These are phyloP conservation scores for Phialophora verrucosa DNA, from an alignment of 2,329 filamentous ascomycete genomes.

Conservation along the genomic window DNA sequence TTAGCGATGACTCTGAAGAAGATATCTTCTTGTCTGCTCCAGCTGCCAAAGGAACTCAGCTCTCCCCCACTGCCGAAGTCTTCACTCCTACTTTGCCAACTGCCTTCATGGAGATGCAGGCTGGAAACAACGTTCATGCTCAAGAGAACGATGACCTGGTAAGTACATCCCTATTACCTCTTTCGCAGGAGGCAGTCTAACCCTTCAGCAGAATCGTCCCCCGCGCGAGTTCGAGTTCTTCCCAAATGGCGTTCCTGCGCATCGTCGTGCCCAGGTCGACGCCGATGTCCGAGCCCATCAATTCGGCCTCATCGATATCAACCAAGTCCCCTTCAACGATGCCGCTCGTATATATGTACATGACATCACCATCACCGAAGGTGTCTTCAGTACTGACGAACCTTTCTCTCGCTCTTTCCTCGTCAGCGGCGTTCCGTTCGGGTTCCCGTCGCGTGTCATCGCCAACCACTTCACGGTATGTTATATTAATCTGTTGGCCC, in stretches of 20 bases:
- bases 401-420: constrained; percentile 32
- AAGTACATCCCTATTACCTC: constrained; percentile 8
- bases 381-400: constrained; percentile 37
- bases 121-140: constrained; percentile 8
- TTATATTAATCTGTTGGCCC: constrained; percentile 11
- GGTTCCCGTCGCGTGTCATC: constrained; percentile 45
- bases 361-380: constrained; percentile 26
- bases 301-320: constrained; percentile 11
- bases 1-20: constrained; percentile 39
- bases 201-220: constrained; percentile 1
- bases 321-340: constrained; percentile 6
- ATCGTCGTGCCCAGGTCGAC: neutral
- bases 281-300: constrained; percentile 3
- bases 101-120: constrained; percentile 5
- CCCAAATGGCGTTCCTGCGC: constrained; percentile 4
- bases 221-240: constrained; percentile 9
- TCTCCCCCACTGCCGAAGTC: constrained; percentile 38
- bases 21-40: constrained; percentile 45
- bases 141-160: constrained; percentile 1
- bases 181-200: neutral
- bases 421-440: constrained; percentile 39
- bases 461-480: constrained; percentile 50
- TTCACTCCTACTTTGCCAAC: constrained; percentile 31
- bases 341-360: constrained; percentile 21
- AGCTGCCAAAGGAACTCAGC: constrained; percentile 37